phyloP scores from a whole-genome alignment of 495 filamentous ascomycete genomes.

The Staphylotrichum longicolle region DNA sequence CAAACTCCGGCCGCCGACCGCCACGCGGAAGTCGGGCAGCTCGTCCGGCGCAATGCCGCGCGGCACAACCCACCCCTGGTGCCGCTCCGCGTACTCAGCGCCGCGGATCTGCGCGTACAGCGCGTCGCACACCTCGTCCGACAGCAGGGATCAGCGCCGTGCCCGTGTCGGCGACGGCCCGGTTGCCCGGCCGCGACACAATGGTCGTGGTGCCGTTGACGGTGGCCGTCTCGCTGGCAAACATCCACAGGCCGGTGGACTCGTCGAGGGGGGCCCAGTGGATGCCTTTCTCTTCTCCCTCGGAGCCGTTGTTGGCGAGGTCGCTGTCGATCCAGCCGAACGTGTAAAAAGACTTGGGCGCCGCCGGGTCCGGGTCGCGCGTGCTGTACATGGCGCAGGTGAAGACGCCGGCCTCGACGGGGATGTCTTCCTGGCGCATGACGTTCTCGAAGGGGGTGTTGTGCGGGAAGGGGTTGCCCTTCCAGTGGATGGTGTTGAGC shows the following conservation, averaged over 20 bases:
- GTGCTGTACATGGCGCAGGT: constrained; percentile 68
- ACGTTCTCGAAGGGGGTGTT: constrained; percentile 75
- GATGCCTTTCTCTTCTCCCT: constrained; percentile 43
- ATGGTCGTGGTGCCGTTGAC: constrained; percentile 59
- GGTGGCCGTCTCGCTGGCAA: constrained; percentile 58
- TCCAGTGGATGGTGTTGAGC: constrained; percentile 64
- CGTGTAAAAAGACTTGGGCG: constrained; percentile 66
- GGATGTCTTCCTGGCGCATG: constrained; percentile 66
- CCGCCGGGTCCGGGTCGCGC: constrained; percentile 49
- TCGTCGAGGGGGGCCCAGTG: constrained; percentile 66
- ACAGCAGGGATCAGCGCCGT: constrained; percentile 70
- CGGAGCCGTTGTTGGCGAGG: constrained; percentile 51
- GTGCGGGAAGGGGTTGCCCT: constrained; percentile 50
- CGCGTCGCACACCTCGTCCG: constrained; percentile 62
- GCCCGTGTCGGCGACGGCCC: constrained; percentile 77
- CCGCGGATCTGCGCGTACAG: constrained; percentile 72
- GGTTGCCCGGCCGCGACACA: constrained; percentile 54
- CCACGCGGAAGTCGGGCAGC: constrained; percentile 67
- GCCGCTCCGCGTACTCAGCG: constrained; percentile 57
- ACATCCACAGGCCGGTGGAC: constrained; percentile 70
- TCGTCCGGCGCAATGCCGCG: constrained; percentile 51
- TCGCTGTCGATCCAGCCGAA: constrained; percentile 75
- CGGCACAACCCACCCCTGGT: constrained; percentile 71
- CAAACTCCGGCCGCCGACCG: constrained; percentile 65
- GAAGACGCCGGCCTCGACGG: constrained; percentile 63